These are phyloP conservation scores for Vitrella brassicaformis DNA, from an alignment of 73 alveolate species.

Conservation along the genomic window DNA sequence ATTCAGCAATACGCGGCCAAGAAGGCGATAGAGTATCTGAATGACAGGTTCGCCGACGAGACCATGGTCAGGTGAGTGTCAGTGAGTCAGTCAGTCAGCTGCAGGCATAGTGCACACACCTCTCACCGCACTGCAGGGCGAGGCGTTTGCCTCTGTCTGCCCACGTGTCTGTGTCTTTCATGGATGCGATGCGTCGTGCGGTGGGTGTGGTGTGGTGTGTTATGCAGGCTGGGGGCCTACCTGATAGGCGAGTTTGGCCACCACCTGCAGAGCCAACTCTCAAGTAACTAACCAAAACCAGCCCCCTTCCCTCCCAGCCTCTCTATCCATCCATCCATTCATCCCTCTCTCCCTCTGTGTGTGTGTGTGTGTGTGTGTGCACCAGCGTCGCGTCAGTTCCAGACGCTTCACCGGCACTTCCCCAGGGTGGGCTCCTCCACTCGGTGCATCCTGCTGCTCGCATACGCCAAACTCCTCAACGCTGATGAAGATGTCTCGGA, in stretches of 20 bases:
- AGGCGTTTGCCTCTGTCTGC: not conserved
- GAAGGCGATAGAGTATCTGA: not conserved
- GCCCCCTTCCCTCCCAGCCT: no score
- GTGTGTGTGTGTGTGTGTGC: no score
- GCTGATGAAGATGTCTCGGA: constrained; percentile 12
- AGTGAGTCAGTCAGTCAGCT: not conserved
- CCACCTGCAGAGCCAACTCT: constrained; percentile 2
- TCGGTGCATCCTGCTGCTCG: constrained; percentile 11
- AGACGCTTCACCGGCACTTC: constrained; percentile 31
- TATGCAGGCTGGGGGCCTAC: constrained; percentile 6
- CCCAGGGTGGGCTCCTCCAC: not conserved
- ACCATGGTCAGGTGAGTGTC: not conserved
- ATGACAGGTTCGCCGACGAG: not conserved
- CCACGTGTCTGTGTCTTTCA: not conserved
- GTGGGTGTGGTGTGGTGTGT: not conserved
- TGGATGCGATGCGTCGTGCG: not conserved
- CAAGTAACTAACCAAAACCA: no score
- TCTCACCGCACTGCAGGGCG: not conserved
- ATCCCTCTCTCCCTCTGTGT: no score
- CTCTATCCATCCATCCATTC: no score
- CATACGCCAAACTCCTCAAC: constrained; percentile 14
- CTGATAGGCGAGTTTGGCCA: constrained; percentile 33
- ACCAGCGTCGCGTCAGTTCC: no score
- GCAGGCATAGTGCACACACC: not conserved
- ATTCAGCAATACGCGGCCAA: not conserved